Conservation (phyloP, 176 grass and related monocot species). For the Dendrocalamus sinicus region DNA sequence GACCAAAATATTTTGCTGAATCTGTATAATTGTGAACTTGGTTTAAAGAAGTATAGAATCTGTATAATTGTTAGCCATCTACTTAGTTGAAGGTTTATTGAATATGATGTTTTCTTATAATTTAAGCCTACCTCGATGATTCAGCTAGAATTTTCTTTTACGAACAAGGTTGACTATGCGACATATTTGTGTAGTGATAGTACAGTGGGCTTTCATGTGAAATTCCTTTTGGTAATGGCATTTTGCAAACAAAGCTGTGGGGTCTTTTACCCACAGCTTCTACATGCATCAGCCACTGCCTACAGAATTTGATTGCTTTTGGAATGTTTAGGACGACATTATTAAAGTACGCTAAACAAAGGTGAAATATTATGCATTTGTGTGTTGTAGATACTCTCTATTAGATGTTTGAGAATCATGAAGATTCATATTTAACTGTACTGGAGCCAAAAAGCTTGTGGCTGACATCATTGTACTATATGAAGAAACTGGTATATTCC, state of each 20-base stretch:
- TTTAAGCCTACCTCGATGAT: constrained; percentile 30
- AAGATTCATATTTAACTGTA: constrained; percentile 15
- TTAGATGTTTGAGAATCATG: constrained; percentile 20
- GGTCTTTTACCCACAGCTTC: constrained; percentile 1
- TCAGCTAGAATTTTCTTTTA: constrained; percentile 8
- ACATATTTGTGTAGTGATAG: neutral
- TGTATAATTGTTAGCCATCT: constrained; percentile 3
- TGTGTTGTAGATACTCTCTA: neutral
- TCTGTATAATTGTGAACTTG: neutral
- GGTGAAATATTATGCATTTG: constrained; percentile 20
- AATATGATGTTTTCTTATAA: constrained; percentile 22
- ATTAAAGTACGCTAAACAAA: neutral
- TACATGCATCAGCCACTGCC: neutral
- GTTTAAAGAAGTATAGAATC: neutral
- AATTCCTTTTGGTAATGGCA: neutral
- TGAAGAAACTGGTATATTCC: neutral
- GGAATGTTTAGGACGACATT: constrained; percentile 7
- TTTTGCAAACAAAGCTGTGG: constrained; percentile 1
- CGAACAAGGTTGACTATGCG: neutral
- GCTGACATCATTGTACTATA: constrained; percentile 5
- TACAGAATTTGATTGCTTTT: neutral
- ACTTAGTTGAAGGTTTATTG: constrained; percentile 6
- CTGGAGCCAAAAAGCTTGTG: neutral
- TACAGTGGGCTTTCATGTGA: neutral
- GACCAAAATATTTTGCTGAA: neutral